These are phyloP conservation scores for Cinchona pubescens DNA, from an alignment of 257 asterid genomes.

Conservation along the genomic window DNA sequence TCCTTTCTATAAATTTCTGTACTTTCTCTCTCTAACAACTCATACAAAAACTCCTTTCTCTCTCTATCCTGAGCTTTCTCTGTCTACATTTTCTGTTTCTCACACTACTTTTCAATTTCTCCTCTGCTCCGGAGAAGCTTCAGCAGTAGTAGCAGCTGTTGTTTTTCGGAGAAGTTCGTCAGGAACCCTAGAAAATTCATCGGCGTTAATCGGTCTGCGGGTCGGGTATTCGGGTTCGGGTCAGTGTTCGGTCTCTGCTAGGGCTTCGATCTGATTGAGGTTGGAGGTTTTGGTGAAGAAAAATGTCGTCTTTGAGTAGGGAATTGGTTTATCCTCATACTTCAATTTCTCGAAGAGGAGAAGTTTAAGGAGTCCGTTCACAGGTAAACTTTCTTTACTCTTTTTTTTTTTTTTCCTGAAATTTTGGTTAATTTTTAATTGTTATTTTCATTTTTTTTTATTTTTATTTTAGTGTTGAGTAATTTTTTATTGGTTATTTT, in stretches of 20 bases:
- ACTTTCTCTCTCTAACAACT: not conserved
- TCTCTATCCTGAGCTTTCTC: conserved; percentile 24
- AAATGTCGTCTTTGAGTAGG: conserved; percentile 91
- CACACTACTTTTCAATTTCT: too few relatives aligned
- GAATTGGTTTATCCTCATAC: conserved; percentile 94
- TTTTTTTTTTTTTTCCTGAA: not conserved
- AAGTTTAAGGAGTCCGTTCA: conserved; percentile 95
- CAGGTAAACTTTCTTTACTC: conserved; percentile 37
- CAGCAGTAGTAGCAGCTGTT: not conserved
- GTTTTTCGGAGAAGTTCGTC: not conserved
- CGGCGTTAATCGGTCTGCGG: conserved; percentile 40
- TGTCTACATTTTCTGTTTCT: conserved; percentile 27
- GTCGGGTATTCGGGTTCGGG: conserved; percentile 11
- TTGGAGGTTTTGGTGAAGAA: conserved; percentile 9
- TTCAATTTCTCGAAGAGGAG: conserved; percentile 95
- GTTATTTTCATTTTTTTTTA: not conserved
- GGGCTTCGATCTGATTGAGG: conserved; percentile 69
- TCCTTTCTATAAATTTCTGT: conserved; percentile 10
- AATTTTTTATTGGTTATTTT: too few relatives aligned
- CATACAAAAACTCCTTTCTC: conserved; percentile 7
- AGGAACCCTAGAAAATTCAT: conserved; percentile 60
- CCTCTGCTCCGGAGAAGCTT: conserved; percentile 4
- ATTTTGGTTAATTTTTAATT: conserved; percentile 1
- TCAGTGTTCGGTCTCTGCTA: conserved; percentile 27
- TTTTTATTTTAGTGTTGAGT: too few relatives aligned